Percentiles rank a stretch among this genome's conserved stretches.
phyloP scores from a whole-genome alignment of 352 stramenopile species.

The Phytophthora sp. region DNA sequence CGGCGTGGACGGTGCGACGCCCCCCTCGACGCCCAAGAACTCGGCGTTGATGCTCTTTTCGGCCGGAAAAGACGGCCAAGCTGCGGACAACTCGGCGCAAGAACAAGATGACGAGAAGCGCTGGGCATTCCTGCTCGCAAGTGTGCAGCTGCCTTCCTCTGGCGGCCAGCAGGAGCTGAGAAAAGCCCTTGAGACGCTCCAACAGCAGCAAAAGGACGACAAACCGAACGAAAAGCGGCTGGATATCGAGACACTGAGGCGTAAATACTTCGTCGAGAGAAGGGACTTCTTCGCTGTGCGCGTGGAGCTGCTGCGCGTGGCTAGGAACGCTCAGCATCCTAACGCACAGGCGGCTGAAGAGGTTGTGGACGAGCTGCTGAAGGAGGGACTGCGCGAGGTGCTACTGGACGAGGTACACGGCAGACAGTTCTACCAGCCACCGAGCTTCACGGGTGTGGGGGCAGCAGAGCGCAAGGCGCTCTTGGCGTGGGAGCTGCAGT shows the following conservation, averaged over 20 bases:
- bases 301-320: conserved; percentile 59
- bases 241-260: conserved; percentile 32
- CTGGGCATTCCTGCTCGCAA: conserved; percentile 41
- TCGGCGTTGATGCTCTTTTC: conserved; percentile 18
- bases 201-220: conserved; percentile 11
- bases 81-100: not conserved
- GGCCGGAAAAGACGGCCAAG: not conserved
- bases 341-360: conserved; percentile 45
- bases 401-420: conserved; percentile 64
- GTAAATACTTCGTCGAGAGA: conserved; percentile 47
- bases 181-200: conserved; percentile 34
- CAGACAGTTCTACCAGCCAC: conserved; percentile 42
- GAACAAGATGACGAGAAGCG: conserved; percentile 20
- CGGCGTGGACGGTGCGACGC: conserved; percentile 25
- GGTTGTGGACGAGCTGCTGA: conserved; percentile 50
- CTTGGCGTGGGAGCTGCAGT: conserved; percentile 58
- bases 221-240: conserved; percentile 33
- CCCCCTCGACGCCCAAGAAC: conserved; percentile 24
- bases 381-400: conserved; percentile 62
- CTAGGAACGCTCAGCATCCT: conserved; percentile 42
- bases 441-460: conserved; percentile 44
- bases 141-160: conserved; percentile 43
- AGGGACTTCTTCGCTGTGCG: conserved; percentile 59
- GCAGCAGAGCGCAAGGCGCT: conserved; percentile 39
- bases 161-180: conserved; percentile 29